Percentiles rank a stretch among this genome's conserved stretches.
phyloP scores from a whole-genome alignment of 169 alveolate genomes.

The Plasmodium chabaudi region DNA sequence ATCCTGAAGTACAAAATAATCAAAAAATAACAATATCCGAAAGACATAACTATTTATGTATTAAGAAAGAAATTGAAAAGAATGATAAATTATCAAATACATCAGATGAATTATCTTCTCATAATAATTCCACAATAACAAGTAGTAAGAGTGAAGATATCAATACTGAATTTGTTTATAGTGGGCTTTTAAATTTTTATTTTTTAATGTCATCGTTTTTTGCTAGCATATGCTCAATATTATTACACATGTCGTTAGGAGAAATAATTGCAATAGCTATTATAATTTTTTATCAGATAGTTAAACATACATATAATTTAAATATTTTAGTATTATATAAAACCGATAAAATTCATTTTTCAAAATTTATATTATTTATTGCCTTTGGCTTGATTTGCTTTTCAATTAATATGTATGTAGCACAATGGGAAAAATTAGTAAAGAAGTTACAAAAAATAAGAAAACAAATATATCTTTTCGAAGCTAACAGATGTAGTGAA shows the following conservation, averaged over 20 bases:
- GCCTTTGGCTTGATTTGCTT: constrained; percentile 29
- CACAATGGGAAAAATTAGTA: constrained; percentile 31
- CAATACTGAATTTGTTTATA: constrained; percentile 36
- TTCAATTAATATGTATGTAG: constrained; percentile 52
- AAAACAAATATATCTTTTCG: constrained; percentile 33
- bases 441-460: constrained; percentile 18
- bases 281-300: constrained; percentile 62
- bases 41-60: constrained; percentile 37
- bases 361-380: constrained; percentile 27
- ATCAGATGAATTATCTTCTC: constrained; percentile 59
- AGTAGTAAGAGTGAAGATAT: constrained; percentile 73
- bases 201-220: constrained; percentile 55
- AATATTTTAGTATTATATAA: constrained; percentile 16
- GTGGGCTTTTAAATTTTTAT: constrained; percentile 26
- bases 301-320: constrained; percentile 49
- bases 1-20: constrained; percentile 22
- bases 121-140: constrained; percentile 24
- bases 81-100: constrained; percentile 57
- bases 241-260: constrained; percentile 52
- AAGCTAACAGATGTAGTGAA: constrained; percentile 53
- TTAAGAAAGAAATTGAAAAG: constrained; percentile 47
- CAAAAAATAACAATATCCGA: constrained; percentile 60
- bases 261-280: constrained; percentile 45
- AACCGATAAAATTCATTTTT: constrained; percentile 22
- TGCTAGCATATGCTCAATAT: constrained; percentile 14